Percentiles rank a stretch among this genome's conserved stretches.
phyloP scores from a whole-genome alignment of 2,329 filamentous ascomycete species.

The Nemania sp. region DNA sequence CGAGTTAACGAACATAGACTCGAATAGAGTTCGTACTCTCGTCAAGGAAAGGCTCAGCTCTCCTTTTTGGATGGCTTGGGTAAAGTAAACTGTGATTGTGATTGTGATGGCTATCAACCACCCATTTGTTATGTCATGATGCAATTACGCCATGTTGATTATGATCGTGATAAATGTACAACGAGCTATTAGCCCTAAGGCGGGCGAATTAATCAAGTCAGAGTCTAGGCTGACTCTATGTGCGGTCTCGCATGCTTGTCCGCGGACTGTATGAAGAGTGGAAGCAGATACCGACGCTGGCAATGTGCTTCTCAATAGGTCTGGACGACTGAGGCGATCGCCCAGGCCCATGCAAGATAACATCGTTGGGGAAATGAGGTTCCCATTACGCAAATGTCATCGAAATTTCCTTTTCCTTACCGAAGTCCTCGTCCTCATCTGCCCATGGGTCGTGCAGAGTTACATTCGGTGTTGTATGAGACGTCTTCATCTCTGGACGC shows the following conservation, averaged over 20 bases:
- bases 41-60: neutral
- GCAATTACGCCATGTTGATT: slow-evolving; percentile 1
- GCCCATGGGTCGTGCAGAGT: slow-evolving; percentile 69
- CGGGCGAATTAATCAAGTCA: slow-evolving; percentile 5
- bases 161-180: slow-evolving; percentile 19
- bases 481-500: slow-evolving; percentile 49
- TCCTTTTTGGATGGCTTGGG: neutral
- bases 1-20: neutral
- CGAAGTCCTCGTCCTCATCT: slow-evolving; percentile 69
- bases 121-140: slow-evolving; percentile 4
- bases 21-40: neutral
- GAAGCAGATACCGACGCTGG: slow-evolving; percentile 5
- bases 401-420: slow-evolving; percentile 73
- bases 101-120: neutral
- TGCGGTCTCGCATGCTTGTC: slow-evolving; percentile 6
- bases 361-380: neutral
- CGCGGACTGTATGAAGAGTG: slow-evolving; percentile 6
- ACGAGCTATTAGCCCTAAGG: neutral
- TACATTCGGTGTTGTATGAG: slow-evolving; percentile 57
- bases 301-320: neutral
- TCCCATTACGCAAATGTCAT: slow-evolving; percentile 74
- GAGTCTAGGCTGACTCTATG: neutral
- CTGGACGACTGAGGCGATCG: neutral
- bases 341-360: neutral
- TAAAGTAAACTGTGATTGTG: neutral